Conservation (phyloP, 129 eudicot genomes). For the Pittosporum tobira region DNA sequence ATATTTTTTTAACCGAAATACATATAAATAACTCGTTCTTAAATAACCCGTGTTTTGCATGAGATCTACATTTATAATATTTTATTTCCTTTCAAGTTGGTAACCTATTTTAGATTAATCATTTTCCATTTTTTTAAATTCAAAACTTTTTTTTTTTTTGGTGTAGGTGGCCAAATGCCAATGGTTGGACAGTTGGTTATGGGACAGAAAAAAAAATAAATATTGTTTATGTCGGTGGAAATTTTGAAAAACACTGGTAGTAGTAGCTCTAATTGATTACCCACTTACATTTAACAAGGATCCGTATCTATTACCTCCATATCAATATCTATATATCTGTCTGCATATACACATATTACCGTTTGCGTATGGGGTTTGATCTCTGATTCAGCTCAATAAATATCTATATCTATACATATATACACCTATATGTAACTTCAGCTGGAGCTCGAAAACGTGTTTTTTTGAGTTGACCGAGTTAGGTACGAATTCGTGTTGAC, state of each 20-base stretch:
- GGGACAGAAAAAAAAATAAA: conserved; percentile 5
- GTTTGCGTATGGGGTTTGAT: no score
- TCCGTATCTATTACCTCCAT: no score
- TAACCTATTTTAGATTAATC: no score
- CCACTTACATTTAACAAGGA: not conserved
- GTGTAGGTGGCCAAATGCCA: not conserved
- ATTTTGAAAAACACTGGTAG: conserved; percentile 4
- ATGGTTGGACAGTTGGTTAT: conserved; percentile 14
- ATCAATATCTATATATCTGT: conserved; percentile 1
- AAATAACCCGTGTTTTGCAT: no score
- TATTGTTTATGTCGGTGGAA: conserved; percentile 40
- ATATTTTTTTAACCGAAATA: no score
- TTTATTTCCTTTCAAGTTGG: no score
- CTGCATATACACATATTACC: not conserved
- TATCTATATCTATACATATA: not conserved
- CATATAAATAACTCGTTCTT: no score
- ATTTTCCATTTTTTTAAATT: no score
- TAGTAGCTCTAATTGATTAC: not conserved
- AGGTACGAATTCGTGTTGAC: conserved; percentile 5
- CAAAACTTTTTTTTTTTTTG: no score
- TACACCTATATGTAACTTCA: not conserved
- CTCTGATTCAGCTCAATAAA: no score
- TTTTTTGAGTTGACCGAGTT: not conserved
- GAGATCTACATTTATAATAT: no score
- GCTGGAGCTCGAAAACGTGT: not conserved